A percentile compares a stretch with the other conserved stretches of the same genome.
phyloP scores from a whole-genome alignment of 1,284 basidiomycete genomes.

The Fomitopsis palustris region DNA sequence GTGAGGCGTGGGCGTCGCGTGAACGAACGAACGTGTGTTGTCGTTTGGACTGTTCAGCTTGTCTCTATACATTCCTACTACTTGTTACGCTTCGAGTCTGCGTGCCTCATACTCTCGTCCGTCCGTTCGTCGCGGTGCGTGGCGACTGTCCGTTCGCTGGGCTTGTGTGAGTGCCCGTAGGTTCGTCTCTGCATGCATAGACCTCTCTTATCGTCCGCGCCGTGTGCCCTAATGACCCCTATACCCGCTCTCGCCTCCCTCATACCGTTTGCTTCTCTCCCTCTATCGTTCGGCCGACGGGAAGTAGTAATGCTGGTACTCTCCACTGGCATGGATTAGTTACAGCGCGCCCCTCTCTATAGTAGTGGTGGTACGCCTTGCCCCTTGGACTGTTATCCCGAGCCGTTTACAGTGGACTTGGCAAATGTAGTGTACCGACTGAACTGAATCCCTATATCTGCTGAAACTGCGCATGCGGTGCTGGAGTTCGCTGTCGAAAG shows the following conservation, averaged over 20 bases:
- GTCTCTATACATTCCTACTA: not conserved
- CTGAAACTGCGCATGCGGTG: not conserved
- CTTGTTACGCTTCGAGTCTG: not conserved
- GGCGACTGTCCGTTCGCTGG: not conserved
- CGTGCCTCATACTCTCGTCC: too few relatives aligned
- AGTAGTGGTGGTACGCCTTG: not conserved
- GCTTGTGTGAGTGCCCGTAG: constrained; percentile 5
- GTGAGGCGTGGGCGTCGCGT: constrained; percentile 14
- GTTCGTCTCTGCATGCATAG: not conserved
- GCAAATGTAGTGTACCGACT: constrained; percentile 1
- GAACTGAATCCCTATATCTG: not conserved
- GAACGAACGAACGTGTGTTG: too few relatives aligned
- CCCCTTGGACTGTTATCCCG: not conserved
- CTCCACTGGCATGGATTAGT: constrained; percentile 2
- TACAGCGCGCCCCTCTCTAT: not conserved
- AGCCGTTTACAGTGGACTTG: not conserved
- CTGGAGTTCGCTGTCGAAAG: not conserved
- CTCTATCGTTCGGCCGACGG: not conserved
- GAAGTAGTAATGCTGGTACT: not conserved
- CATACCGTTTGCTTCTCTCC: not conserved
- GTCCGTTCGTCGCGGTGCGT: not conserved
- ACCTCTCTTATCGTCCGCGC: not conserved
- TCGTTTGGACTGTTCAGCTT: constrained; percentile 1
- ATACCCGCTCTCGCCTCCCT: constrained; percentile 1
- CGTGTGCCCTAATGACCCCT: not conserved